Evolutionary conservation across 1,284 basidiomycete species (phyloP).

Genomic region (Leccinum fuscescens): DNA sequence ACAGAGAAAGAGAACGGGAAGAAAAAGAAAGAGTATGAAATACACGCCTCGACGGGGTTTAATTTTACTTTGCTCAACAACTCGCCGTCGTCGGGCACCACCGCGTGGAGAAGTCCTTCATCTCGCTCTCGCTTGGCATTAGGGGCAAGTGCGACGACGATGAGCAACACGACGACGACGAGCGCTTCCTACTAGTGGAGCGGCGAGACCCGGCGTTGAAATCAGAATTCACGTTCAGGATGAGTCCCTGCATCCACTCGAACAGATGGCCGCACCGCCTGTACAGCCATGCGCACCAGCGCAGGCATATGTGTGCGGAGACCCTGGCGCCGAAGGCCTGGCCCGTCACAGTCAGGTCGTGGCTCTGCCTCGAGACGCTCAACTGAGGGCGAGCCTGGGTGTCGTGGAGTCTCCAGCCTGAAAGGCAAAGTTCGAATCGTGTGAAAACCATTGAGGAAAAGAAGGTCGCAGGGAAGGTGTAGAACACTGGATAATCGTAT

Average conservation of each 20-base stretch:
- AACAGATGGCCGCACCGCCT: constrained; percentile 14
- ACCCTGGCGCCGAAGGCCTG: constrained; percentile 28
- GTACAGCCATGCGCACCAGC: constrained; percentile 28
- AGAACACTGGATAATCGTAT: neutral
- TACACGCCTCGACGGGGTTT: neutral
- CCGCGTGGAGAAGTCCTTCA: constrained; percentile 10
- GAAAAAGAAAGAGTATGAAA: neutral
- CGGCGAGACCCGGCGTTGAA: neutral
- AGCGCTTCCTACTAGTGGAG: neutral
- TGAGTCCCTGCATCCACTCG: constrained; percentile 6
- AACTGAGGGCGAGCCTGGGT: constrained; percentile 25
- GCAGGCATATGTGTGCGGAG: constrained; percentile 23
- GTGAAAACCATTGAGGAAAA: constrained; percentile 21
- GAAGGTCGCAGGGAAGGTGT: constrained; percentile 1
- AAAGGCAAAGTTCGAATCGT: constrained; percentile 27
- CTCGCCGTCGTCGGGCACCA: neutral
- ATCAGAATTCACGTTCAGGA: neutral
- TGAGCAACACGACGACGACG: neutral
- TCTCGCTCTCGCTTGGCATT: neutral
- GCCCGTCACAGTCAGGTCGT: constrained; percentile 25
- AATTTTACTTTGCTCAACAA: neutral
- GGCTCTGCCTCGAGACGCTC: constrained; percentile 24
- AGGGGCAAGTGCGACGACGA: neutral
- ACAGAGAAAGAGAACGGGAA: neutral
- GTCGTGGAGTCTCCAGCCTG: constrained; percentile 28